Conservation (phyloP, 75 land plant species). For the Sequoia sempervirens region DNA sequence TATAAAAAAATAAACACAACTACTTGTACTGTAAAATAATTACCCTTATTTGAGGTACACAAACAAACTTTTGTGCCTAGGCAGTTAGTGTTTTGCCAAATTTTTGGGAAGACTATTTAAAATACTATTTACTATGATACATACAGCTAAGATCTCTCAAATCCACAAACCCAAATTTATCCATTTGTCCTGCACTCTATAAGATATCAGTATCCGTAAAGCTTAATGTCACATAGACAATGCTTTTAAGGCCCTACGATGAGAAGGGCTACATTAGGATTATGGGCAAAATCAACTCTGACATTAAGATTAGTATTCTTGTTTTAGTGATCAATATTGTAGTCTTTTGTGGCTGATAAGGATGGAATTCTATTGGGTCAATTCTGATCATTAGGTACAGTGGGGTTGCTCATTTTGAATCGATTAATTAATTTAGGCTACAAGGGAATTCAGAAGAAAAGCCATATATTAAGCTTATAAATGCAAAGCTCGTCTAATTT, state of each 20-base stretch:
- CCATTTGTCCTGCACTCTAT: neutral
- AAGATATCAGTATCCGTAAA: neutral
- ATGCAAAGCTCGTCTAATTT: too few species aligned
- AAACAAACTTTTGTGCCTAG: too few species aligned
- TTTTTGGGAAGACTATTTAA: too few species aligned
- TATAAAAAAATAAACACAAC: too few species aligned
- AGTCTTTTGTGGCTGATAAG: neutral
- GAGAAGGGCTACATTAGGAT: neutral
- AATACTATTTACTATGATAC: too few species aligned
- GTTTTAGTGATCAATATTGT: neutral
- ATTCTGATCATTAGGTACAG: neutral
- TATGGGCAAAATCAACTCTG: neutral
- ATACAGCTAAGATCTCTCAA: too few species aligned
- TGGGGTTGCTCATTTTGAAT: neutral
- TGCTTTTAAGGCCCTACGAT: neutral
- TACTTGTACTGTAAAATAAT: too few species aligned
- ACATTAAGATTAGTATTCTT: neutral
- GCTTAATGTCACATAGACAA: neutral
- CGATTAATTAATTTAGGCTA: too few species aligned
- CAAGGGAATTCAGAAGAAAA: too few species aligned
- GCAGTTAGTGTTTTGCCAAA: too few species aligned
- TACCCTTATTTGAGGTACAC: too few species aligned
- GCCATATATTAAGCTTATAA: too few species aligned
- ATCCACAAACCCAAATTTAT: neutral
- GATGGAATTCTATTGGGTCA: neutral